Evolutionary conservation across 139 green algal species (phyloP).

Genomic region (Tetradesmus obliquus): DNA sequence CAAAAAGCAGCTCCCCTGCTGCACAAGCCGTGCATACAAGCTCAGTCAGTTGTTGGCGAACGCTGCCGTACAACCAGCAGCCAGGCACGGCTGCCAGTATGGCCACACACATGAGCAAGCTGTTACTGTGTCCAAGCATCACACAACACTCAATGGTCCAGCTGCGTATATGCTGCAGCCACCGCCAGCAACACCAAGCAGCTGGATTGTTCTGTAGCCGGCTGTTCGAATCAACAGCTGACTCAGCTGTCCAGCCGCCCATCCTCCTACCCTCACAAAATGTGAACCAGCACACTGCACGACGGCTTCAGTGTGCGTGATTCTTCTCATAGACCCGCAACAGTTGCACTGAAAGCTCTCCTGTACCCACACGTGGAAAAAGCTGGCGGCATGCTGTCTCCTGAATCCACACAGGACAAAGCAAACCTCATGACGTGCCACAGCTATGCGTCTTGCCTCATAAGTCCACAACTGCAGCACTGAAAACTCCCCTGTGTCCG

Average conservation of each 20-base stretch:
- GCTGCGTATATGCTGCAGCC: not conserved
- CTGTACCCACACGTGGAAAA: too few species aligned
- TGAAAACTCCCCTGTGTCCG: not conserved
- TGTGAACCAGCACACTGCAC: too few species aligned
- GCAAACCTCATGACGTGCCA: too few species aligned
- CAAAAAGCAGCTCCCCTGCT: not conserved
- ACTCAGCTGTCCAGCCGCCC: too few species aligned
- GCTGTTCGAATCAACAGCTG: too few species aligned
- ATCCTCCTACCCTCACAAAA: too few species aligned
- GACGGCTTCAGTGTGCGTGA: not conserved
- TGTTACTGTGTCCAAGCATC: not conserved
- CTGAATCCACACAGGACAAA: too few species aligned
- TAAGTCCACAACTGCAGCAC: not conserved
- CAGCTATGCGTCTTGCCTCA: too few species aligned
- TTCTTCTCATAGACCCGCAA: not conserved
- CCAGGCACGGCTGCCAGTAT: not conserved
- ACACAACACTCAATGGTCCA: not conserved
- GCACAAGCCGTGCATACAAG: not conserved
- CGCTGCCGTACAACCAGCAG: not conserved
- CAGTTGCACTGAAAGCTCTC: not conserved
- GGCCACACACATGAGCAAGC: not conserved
- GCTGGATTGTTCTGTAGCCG: too few species aligned
- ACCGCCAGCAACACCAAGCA: too few species aligned
- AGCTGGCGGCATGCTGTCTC: too few species aligned
- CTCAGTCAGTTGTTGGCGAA: not conserved